phyloP scores from a whole-genome alignment of 805 yeast species.

The Starmerella stigmatis region DNA sequence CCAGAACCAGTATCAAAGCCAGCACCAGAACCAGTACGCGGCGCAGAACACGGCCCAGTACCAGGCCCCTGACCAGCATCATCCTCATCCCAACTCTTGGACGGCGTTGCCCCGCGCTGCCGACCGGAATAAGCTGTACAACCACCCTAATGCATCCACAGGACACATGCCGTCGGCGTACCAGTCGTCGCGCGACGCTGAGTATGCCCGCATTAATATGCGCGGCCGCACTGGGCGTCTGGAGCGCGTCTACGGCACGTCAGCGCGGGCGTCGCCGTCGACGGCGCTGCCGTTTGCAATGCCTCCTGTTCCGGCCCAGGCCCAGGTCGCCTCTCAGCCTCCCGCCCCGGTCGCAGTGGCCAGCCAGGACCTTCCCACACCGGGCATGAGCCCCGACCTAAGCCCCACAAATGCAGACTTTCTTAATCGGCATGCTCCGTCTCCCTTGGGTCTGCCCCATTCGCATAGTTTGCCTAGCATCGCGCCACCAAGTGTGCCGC shows the following conservation, averaged over 20 bases:
- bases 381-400: slow-evolving; percentile 1
- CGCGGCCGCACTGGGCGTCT: neutral
- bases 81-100: neutral
- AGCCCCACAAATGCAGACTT: neutral
- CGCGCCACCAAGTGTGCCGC: neutral
- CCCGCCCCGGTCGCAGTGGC: too few species aligned
- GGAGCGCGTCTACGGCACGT: slow-evolving; percentile 4
- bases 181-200: slow-evolving; percentile 6
- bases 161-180: neutral
- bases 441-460: neutral
- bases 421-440: neutral
- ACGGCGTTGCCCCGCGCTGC: too few species aligned
- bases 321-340: too few species aligned
- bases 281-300: too few species aligned
- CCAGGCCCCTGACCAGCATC: too few species aligned
- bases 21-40: too few species aligned
- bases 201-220: neutral
- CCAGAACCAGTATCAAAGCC: too few species aligned
- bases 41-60: too few species aligned
- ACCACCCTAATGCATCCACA: neutral
- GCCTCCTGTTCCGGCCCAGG: neutral
- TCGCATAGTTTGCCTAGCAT: neutral
- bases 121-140: neutral
- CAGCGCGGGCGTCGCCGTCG: too few species aligned
- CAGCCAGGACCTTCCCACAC: neutral